Evolutionary conservation across 2,329 filamentous ascomycete genomes (phyloP).

Genomic region (Nothophoma quercina): DNA sequence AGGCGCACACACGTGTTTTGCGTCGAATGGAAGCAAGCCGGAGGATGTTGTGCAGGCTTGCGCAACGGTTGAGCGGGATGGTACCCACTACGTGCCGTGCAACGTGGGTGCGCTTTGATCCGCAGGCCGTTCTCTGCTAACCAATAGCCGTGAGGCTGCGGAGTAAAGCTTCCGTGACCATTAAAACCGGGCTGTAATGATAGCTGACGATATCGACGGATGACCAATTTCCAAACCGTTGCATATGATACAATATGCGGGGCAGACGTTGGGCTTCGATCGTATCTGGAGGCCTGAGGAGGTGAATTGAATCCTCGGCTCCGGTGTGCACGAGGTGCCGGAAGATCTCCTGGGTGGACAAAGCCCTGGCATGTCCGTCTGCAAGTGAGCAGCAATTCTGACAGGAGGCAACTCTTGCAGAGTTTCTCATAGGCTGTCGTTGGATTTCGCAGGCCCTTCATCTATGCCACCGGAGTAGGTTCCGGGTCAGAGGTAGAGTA

Average conservation of each 20-base stretch:
- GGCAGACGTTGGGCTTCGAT: neutral
- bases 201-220: no score
- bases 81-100: constrained; percentile 1
- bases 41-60: constrained; percentile 4
- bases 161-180: neutral
- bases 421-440: neutral
- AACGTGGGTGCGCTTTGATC: neutral
- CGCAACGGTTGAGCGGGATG: constrained; percentile 3
- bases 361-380: neutral
- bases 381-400: no score
- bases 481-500: neutral
- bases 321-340: neutral
- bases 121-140: neutral
- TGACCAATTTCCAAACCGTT: neutral
- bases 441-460: no score
- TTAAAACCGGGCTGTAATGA: neutral
- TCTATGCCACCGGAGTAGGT: neutral
- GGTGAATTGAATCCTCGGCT: no score
- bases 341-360: neutral
- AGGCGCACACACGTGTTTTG: neutral
- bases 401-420: no score
- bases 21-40: neutral
- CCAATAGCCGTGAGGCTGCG: neutral
- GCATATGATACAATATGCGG: neutral
- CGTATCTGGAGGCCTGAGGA: neutral